phyloP scores from a whole-genome alignment of 257 asterid genomes.

The Phtheirospermum japonicum region DNA sequence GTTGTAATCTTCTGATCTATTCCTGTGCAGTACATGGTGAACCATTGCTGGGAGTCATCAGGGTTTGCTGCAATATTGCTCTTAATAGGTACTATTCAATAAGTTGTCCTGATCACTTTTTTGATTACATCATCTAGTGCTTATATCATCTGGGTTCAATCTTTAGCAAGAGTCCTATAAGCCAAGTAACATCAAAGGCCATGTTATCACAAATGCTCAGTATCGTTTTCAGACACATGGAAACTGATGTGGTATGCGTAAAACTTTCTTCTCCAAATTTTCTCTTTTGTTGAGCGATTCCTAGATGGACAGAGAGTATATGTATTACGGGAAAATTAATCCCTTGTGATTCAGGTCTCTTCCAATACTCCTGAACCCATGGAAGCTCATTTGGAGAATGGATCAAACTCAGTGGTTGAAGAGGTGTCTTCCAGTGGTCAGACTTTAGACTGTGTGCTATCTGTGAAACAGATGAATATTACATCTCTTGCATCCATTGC shows the following conservation, averaged over 20 bases:
- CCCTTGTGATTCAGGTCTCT: slow-evolving; percentile 51
- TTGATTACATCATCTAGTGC: slow-evolving; percentile 27
- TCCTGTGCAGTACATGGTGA: slow-evolving; percentile 87
- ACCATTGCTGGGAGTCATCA: slow-evolving; percentile 77
- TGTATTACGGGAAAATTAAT: slow-evolving; percentile 20
- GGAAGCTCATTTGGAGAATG: slow-evolving; percentile 47
- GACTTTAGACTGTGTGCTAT: slow-evolving; percentile 39
- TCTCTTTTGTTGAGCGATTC: slow-evolving; percentile 17
- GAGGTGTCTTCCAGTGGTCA: slow-evolving; percentile 44
- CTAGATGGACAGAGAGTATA: slow-evolving; percentile 15
- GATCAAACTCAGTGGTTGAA: slow-evolving; percentile 41
- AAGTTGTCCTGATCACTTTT: slow-evolving; percentile 24
- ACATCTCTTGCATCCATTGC: slow-evolving; percentile 54
- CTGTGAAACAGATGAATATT: slow-evolving; percentile 43
- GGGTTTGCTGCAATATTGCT: slow-evolving; percentile 93
- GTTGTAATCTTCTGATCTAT: slow-evolving; percentile 24
- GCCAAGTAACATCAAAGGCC: slow-evolving; percentile 97
- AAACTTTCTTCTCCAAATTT: slow-evolving; percentile 12
- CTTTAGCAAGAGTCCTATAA: slow-evolving; percentile 92
- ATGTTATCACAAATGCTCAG: slow-evolving; percentile 94
- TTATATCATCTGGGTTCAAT: slow-evolving; percentile 38
- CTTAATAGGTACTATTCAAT: slow-evolving; percentile 69
- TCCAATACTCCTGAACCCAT: slow-evolving; percentile 42
- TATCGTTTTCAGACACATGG: slow-evolving; percentile 71
- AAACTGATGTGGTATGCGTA: slow-evolving; percentile 69